Conservation (phyloP, 257 asterid species). For the Plantago ovata region DNA sequence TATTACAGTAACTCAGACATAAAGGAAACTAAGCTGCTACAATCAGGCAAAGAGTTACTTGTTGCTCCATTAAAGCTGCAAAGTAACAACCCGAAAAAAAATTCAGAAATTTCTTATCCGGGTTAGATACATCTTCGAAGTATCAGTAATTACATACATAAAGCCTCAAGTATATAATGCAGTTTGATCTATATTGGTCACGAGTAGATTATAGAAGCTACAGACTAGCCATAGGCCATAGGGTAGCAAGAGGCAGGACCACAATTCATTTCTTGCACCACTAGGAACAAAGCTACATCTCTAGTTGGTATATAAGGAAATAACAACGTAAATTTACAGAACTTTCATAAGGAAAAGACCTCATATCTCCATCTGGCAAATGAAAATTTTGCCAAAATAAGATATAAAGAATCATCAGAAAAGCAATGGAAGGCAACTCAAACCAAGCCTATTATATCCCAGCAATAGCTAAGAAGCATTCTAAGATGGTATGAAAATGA, state of each 20-base stretch:
- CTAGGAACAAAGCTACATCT: no score
- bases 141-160: no score
- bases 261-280: no score
- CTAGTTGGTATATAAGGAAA: no score
- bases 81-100: no score
- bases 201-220: neutral
- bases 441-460: neutral
- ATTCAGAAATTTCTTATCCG: no score
- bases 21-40: no score
- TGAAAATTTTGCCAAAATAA: neutral
- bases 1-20: no score
- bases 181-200: neutral
- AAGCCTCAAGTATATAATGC: neutral
- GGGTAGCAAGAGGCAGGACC: neutral
- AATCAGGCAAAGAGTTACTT: no score
- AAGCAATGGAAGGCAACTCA: no score
- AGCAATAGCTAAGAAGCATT: neutral
- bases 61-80: no score
- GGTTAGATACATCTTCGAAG: no score
- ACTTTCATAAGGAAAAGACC: neutral
- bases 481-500: neutral
- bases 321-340: neutral
- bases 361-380: neutral
- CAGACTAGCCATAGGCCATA: neutral
- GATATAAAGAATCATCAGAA: neutral